Base-by-base conservation (phyloP, 2,329 filamentous ascomycete species). In the Monilinia aucupariae region DNA sequence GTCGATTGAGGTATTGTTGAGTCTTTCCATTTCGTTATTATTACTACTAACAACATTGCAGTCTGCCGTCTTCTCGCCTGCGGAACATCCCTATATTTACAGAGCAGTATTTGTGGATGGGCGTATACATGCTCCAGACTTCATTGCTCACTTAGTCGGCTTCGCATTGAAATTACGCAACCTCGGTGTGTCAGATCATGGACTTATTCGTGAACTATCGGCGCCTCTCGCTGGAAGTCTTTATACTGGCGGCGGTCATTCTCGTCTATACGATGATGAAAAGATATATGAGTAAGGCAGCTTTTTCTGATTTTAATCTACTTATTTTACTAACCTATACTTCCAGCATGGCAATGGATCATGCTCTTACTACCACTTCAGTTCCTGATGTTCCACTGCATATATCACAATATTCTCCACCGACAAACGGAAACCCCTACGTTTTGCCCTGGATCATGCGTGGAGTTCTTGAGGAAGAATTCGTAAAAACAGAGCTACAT, bases 31-130 rank as follows among this genome's bases (percentile, higher is more conserved):
- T 37, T 32, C 7, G 30, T 27, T 53, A n/a, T 30, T 50, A 75
- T 64, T 76, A 68, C 50, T 27, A 10, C 58, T 56, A 34, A 70
- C 30, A 32, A n/a, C 37, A 22, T 34, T 15, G 4, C 52, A 80
- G 85, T 97, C 92, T 2, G 92, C 93, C 20, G 85, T 94, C 0
- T 96, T 96, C 75, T 89, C 91, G 0, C 89, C 89, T 0, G 86
- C 92, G 4, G 86, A 85, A 25, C 94, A 99, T 71, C 94, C 94
- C 0, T 92, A 97, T 74, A 93, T 97, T 64, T 96, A 92, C 74
- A 87, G 94, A 34, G 91, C 92, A n/a, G 92, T 96, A 20, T 97
- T 97, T 73, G 90, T 99, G 61, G 93, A 99, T 75, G 91, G 92
- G 32, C 87, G 92, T 64, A 83, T 97, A 41, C 93, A 97, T 74